Base-by-base conservation (phyloP, 139 green algal species). In the Chlorella sp. region DNA sequence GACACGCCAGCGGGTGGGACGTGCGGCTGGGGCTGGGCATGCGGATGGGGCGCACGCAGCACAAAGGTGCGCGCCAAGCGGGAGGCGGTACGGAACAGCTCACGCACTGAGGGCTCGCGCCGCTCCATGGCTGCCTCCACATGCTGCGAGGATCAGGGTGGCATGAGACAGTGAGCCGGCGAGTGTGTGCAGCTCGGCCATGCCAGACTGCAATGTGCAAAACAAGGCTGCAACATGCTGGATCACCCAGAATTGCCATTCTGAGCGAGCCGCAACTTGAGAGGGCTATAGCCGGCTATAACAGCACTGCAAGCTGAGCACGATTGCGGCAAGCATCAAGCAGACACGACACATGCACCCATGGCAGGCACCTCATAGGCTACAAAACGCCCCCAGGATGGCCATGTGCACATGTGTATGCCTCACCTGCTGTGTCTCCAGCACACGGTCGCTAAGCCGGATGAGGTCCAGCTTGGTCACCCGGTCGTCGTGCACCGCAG, bases 11-110 rank as follows among this genome's bases (percentile, higher is more conserved):
- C 78, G 36, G 25, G 76, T 13, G 32, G 60, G 25, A 21, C 21
- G 28, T 20, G 6, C n/a, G 11, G 51, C 2, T 23, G 51, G 12
- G 51, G 51, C 11, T 60, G 51, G 12, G 51, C 51, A 15, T 60
- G 51, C 51, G 15, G 12, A 21, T 60, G 51, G 11, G 51, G 51
- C 21, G 78, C 57, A 0, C 78, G 39, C 51, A 85, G 28, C 18
- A 75, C 25, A n/a, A 74, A 75, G 7, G 47, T 74, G 17, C 25
- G 16, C 2, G 80, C 80, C 63, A 86, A 60, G 38, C 25, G 30
- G 36, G 82, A 82, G 30, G 85, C 86, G 25, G 86, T 85, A n/a
- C 86, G 78, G 80, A 89, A 89, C 11, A 89, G 60, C 72, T 89
- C 86, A 18, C 86, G 81, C 30, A 89, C 86, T 60, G 81, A 87